Evolutionary conservation across 208 protist genomes (phyloP).

Genomic region (Strigomonas galati): DNA sequence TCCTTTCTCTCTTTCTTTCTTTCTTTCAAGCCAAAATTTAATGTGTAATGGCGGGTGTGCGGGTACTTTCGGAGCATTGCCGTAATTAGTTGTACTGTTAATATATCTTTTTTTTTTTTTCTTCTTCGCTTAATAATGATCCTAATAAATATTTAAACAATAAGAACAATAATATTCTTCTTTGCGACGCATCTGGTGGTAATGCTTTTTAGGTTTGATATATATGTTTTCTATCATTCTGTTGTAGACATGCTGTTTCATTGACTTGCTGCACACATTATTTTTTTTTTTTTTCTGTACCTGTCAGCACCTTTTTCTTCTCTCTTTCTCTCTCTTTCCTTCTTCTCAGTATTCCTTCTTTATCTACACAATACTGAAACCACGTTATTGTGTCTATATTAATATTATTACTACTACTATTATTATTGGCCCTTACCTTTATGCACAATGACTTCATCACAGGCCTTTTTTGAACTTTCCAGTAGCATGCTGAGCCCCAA

Average conservation of each 20-base stretch:
- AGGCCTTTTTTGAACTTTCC: slow-evolving; percentile 68
- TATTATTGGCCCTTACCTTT: too few species aligned
- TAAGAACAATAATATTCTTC: too few species aligned
- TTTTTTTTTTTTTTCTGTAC: slow-evolving; percentile 7
- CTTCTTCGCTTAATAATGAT: slow-evolving; percentile 6
- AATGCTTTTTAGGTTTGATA: too few species aligned
- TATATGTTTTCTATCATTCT: too few species aligned
- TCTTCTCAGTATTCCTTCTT: not conserved
- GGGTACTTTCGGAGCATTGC: too few species aligned
- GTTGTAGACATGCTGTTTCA: not conserved
- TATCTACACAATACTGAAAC: not conserved
- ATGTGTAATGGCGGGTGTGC: not conserved
- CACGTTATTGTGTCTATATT: too few species aligned
- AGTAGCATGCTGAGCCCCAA: slow-evolving; percentile 74
- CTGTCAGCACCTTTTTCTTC: too few species aligned
- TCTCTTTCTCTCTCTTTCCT: not conserved
- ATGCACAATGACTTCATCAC: slow-evolving; percentile 35
- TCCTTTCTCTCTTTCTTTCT: not conserved
- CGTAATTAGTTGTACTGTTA: too few species aligned
- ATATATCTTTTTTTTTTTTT: slow-evolving; percentile 11
- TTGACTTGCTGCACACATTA: not conserved
- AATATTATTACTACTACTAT: too few species aligned
- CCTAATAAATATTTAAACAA: too few species aligned
- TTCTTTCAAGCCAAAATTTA: not conserved
- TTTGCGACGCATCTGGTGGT: too few species aligned